Conservation (phyloP, 495 filamentous ascomycete genomes). For the Sphaerosporella brunnea region DNA sequence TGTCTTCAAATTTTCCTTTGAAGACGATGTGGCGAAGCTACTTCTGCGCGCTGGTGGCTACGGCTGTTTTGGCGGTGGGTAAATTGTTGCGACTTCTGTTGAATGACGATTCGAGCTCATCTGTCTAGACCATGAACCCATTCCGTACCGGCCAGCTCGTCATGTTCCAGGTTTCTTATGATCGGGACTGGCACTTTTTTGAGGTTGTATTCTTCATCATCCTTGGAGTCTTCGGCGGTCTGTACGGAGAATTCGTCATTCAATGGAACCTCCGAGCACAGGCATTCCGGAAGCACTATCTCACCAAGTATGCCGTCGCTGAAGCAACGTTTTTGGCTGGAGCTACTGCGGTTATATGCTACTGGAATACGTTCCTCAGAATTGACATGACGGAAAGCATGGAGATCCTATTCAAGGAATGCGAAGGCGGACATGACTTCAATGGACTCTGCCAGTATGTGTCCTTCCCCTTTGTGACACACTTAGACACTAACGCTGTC, state of each 20-base stretch:
- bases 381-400: constrained; percentile 99
- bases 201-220: constrained; percentile 85
- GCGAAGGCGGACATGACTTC: constrained; percentile 71
- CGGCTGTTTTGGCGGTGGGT: constrained; percentile 65
- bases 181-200: constrained; percentile 95
- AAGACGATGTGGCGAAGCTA: constrained; percentile 98
- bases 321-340: constrained; percentile 72
- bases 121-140: constrained; percentile 63
- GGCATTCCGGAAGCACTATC: constrained; percentile 87
- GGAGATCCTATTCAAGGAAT: constrained; percentile 92
- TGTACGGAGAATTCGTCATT: constrained; percentile 94
- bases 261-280: constrained; percentile 92
- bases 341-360: constrained; percentile 77
- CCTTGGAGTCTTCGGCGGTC: constrained; percentile 78
- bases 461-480: not conserved
- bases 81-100: too few relatives aligned
- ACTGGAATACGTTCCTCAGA: constrained; percentile 83
- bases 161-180: constrained; percentile 97
- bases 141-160: constrained; percentile 96
- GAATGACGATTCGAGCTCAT: constrained; percentile 1
- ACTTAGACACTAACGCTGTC: not conserved
- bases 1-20: constrained; percentile 56
- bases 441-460: constrained; percentile 65
- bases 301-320: constrained; percentile 66
- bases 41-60: constrained; percentile 93